Conservation (phyloP, 2,329 filamentous ascomycete genomes). For the Cytospora leucostoma region DNA sequence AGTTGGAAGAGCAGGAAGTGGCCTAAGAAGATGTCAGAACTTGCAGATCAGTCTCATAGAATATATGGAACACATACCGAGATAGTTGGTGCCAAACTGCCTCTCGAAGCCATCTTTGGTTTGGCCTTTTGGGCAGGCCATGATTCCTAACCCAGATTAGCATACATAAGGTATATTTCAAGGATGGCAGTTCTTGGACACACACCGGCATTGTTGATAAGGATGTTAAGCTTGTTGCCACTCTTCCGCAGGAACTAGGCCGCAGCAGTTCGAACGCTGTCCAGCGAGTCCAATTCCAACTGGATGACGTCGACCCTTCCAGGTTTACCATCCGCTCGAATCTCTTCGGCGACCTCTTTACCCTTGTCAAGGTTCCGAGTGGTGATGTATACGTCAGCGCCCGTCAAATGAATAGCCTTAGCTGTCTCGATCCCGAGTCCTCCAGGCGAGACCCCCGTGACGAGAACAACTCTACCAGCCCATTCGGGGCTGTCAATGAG, state of each 20-base stretch:
- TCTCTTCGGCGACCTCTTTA: slow-evolving; percentile 31
- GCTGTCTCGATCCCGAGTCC: slow-evolving; percentile 41
- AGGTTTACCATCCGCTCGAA: slow-evolving; percentile 28
- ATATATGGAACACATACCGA: slow-evolving; percentile 32
- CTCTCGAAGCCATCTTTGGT: slow-evolving; percentile 49
- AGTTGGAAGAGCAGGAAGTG: slow-evolving; percentile 43
- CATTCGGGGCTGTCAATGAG: slow-evolving; percentile 26
- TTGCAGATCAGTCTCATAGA: not conserved
- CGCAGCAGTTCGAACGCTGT: slow-evolving; percentile 36
- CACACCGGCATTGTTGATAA: slow-evolving; percentile 36
- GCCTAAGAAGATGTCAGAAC: slow-evolving; percentile 25
- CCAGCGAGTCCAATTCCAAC: slow-evolving; percentile 38
- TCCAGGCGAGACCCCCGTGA: slow-evolving; percentile 42
- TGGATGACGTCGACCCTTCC: slow-evolving; percentile 36
- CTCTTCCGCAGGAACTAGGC: slow-evolving; percentile 33
- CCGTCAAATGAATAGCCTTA: slow-evolving; percentile 37
- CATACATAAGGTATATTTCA: not conserved
- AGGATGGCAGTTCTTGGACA: slow-evolving; percentile 38
- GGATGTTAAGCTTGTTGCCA: slow-evolving; percentile 33
- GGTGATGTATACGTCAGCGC: slow-evolving; percentile 39
- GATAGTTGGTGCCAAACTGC: slow-evolving; percentile 50
- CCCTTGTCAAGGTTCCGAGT: slow-evolving; percentile 39
- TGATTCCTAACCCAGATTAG: slow-evolving; percentile 38
- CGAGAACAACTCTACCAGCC: slow-evolving; percentile 38
- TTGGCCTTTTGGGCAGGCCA: slow-evolving; percentile 39